Base-by-base conservation (phyloP, 176 grass and related monocot species). In the Lolium multiflorum region DNA sequence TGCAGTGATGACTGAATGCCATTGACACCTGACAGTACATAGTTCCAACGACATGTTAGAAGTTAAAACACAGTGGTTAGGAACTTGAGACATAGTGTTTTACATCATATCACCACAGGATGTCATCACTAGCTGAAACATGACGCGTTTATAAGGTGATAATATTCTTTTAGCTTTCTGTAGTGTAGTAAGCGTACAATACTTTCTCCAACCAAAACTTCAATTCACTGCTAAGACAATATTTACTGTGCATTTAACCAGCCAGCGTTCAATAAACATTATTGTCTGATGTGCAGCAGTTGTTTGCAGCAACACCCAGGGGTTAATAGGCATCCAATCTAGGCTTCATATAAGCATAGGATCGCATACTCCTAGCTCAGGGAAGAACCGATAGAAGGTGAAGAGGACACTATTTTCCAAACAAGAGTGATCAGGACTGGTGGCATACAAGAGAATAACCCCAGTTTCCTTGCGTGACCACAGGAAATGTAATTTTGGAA, bases 1-100 rank as follows among this genome's bases (percentile, higher is more conserved):
- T 94, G 73, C 78, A 97, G 78, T 60, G 76, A 88, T 69, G 88
- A 82, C 69, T 92, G 88, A 84, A 97, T 89, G 89, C 86, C 92
- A 58, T 88, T 88, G 22, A 94, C 86, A 97, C 71, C 92, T 97
- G 88, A 37, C 67, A 87, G 38, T 39, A 84, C 52, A 87, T 38
- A 74, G n/a, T 59, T 70, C 81, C 25, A 61, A 16, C 62, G 63
- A 61, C 20, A 46, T 11, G 55, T 91, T 72, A 88, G 37, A 63
- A 82, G 61, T 87, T 52, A 72, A 48, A 63, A 79, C 15, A 78
- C 48, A 31, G 60, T 62, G 4, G 77, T 38, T 1, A 50, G 38
- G 37, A 76, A 66, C 31, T 54, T 64, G 9, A 22, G 8, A 17
- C 20, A 47, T 3, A 66, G 46, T 41, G 37, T 26, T 66, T 2